Conservation (phyloP, 2,329 filamentous ascomycete species). For the Aspergillus aculeatus region DNA sequence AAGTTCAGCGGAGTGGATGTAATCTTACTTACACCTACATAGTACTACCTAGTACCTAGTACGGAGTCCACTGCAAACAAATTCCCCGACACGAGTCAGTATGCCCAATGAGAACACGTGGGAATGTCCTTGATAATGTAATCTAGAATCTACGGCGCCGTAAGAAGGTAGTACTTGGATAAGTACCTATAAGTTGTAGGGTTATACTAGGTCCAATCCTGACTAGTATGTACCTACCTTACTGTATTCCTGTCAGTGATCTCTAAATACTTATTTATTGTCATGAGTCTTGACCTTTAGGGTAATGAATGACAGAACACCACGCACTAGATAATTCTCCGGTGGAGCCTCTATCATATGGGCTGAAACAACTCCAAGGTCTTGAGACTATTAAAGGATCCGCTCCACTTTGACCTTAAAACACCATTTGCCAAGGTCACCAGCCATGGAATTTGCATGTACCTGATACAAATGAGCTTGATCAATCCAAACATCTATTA, state of each 20-base stretch:
- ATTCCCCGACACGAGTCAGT: neutral
- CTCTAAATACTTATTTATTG: too few relatives aligned
- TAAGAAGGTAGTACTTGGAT: too few relatives aligned
- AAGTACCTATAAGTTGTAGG: too few relatives aligned
- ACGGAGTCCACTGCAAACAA: neutral
- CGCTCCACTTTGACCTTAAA: neutral
- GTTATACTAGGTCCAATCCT: too few relatives aligned
- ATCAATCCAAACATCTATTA: neutral
- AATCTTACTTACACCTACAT: too few relatives aligned
- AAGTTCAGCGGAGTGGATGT: too few relatives aligned
- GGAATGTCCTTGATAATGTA: neutral
- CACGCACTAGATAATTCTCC: neutral
- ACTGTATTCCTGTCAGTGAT: too few relatives aligned
- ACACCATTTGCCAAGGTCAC: neutral
- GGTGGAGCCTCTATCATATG: neutral
- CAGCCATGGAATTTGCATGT: neutral
- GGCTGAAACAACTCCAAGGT: neutral
- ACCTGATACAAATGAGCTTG: neutral
- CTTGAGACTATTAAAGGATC: neutral
- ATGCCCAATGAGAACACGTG: neutral
- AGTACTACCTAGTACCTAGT: too few relatives aligned
- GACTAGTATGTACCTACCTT: too few relatives aligned
- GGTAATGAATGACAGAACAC: neutral
- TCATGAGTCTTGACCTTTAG: too few relatives aligned
- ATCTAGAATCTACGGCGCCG: too few relatives aligned